These are phyloP conservation scores for Coemansia sp. DNA, from an alignment of 192 early-diverging fungal species.

Conservation along the genomic window DNA sequence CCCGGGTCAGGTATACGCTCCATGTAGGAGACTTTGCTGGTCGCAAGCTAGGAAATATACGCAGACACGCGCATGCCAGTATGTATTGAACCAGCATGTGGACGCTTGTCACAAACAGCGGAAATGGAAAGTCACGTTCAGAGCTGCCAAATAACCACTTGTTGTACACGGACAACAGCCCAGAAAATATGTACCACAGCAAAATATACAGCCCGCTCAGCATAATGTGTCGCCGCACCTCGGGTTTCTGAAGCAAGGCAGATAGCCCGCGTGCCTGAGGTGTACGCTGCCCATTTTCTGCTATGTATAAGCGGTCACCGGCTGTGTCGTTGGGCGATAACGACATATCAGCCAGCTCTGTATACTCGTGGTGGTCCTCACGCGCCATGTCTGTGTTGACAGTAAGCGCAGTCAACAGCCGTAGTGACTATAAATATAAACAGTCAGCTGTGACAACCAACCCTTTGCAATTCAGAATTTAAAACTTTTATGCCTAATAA, in stretches of 20 bases:
- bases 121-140: slow-evolving; percentile 81
- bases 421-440: not conserved
- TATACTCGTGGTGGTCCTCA: slow-evolving; percentile 35
- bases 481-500: not conserved
- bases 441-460: not conserved
- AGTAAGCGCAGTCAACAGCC: slow-evolving; percentile 1
- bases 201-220: slow-evolving; percentile 49
- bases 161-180: slow-evolving; percentile 84
- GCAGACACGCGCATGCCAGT: slow-evolving; percentile 58
- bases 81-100: slow-evolving; percentile 87
- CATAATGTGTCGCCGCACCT: slow-evolving; percentile 35
- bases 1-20: slow-evolving; percentile 65
- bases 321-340: slow-evolving; percentile 3
- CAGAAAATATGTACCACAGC: slow-evolving; percentile 66
- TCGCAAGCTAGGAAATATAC: slow-evolving; percentile 61
- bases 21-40: slow-evolving; percentile 59
- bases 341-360: slow-evolving; percentile 38
- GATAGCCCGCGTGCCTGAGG: not conserved
- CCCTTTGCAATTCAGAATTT: not conserved
- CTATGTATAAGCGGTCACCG: slow-evolving; percentile 12
- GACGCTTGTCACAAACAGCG: slow-evolving; percentile 79
- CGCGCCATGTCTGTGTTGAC: slow-evolving; percentile 7
- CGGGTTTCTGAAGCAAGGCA: slow-evolving; percentile 21
- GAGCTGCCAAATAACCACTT: slow-evolving; percentile 88
- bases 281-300: not conserved